These are phyloP conservation scores for Parascedosporium putredinis DNA, from an alignment of 2,329 filamentous ascomycete genomes.

Conservation along the genomic window DNA sequence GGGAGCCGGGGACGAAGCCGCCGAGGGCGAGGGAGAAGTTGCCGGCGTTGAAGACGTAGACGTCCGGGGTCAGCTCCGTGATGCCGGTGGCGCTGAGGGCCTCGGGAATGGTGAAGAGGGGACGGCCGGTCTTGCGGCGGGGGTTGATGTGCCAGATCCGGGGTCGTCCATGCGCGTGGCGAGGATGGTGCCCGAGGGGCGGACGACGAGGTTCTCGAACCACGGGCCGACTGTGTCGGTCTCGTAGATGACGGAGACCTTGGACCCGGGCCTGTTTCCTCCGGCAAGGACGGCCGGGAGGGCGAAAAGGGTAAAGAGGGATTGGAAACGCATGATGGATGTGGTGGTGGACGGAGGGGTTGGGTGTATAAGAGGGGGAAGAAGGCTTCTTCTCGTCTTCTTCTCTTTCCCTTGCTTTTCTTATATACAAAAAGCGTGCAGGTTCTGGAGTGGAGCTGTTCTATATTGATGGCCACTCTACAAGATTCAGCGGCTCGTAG, in stretches of 20 bases:
- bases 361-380: too few species aligned
- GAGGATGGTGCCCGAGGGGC: slow-evolving; percentile 3
- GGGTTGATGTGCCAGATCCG: slow-evolving; percentile 6
- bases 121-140: background rate
- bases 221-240: background rate
- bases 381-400: too few species aligned
- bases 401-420: too few species aligned
- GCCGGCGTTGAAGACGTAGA: slow-evolving; percentile 4
- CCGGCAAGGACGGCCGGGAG: background rate
- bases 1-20: background rate
- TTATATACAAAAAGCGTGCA: too few species aligned
- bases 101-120: slow-evolving; percentile 1
- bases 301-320: background rate
- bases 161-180: slow-evolving; percentile 6
- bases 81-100: background rate
- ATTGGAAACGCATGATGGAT: background rate
- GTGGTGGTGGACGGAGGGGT: background rate
- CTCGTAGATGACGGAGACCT: background rate
- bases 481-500: too few species aligned
- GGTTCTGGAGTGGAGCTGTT: too few species aligned
- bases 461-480: too few species aligned
- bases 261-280: background rate
- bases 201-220: slow-evolving; percentile 6
- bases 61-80: slow-evolving; percentile 2
- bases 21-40: slow-evolving; percentile 4